A percentile compares a stretch with the other conserved stretches of the same genome.
phyloP scores from a whole-genome alignment of 768 basidiomycete species.

The Boletales sp. region DNA sequence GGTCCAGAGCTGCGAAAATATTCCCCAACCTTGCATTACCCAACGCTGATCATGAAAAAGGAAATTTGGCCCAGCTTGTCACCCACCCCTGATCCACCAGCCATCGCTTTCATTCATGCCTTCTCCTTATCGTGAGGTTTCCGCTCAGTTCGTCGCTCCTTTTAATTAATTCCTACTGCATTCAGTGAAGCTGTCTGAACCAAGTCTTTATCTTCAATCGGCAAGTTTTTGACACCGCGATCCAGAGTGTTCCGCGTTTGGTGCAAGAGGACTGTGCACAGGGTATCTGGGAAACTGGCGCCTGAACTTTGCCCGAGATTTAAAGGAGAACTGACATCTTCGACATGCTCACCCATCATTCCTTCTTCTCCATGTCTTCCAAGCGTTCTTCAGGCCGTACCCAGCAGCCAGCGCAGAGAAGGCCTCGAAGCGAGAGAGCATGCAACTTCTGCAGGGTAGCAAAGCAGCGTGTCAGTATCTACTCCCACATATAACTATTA shows the following conservation, averaged over 20 bases:
- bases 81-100: conserved; percentile 29
- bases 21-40: conserved; percentile 6
- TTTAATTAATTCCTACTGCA: conserved; percentile 27
- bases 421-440: conserved; percentile 13
- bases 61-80: conserved; percentile 17
- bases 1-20: conserved; percentile 7
- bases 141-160: conserved; percentile 18
- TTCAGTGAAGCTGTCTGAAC: conserved; percentile 10
- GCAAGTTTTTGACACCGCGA: conserved; percentile 11
- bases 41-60: conserved; percentile 28
- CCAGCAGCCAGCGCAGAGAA: conserved; percentile 9
- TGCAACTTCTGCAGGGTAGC: conserved; percentile 18
- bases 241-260: conserved; percentile 6
- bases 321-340: conserved; percentile 11
- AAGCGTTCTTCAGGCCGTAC: conserved; percentile 3
- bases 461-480: conserved; percentile 16
- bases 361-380: conserved; percentile 14
- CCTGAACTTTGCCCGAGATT: conserved; percentile 10
- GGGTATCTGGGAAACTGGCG: conserved; percentile 2
- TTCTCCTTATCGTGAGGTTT: conserved; percentile 31
- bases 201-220: conserved; percentile 13
- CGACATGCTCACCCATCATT: conserved; percentile 4
- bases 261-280: conserved; percentile 8
- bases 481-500: not conserved
- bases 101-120: conserved; percentile 28